Conservation (phyloP, 2,329 filamentous ascomycete genomes). For the Ophiocordyceps camponoti-floridani region DNA sequence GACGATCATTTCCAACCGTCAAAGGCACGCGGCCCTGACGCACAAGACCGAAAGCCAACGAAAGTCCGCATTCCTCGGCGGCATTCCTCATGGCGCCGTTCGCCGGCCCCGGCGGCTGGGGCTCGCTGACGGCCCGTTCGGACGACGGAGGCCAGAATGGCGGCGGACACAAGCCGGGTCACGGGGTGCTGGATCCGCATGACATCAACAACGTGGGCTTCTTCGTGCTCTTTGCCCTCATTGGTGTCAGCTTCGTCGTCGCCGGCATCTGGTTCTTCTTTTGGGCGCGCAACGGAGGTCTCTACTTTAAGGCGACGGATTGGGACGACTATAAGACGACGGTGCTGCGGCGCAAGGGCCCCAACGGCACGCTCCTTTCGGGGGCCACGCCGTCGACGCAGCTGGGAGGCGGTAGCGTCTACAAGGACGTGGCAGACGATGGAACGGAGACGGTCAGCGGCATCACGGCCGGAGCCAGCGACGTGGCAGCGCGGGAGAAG, state of each 20-base stretch:
- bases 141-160: too few species aligned
- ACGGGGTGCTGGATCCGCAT: conserved; percentile 33
- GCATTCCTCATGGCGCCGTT: too few species aligned
- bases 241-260: conserved; percentile 60
- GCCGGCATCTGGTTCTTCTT: conserved; percentile 94
- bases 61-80: too few species aligned
- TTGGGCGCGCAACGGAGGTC: conserved; percentile 92
- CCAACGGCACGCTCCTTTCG: conserved; percentile 71
- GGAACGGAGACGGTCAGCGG: conserved; percentile 30
- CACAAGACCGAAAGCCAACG: too few species aligned
- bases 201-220: conserved; percentile 51
- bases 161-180: not conserved
- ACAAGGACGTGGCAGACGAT: conserved; percentile 48
- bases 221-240: conserved; percentile 70
- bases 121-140: too few species aligned
- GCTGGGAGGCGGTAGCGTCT: conserved; percentile 75
- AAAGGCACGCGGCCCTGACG: too few species aligned
- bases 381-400: conserved; percentile 69
- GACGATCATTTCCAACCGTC: too few species aligned
- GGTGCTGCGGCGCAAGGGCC: conserved; percentile 72
- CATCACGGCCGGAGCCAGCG: conserved; percentile 38
- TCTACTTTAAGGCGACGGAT: conserved; percentile 67
- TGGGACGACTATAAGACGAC: conserved; percentile 99
- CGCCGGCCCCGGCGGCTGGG: too few species aligned
- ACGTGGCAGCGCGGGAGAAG: conserved; percentile 36